A percentile compares a stretch with the other conserved stretches of the same genome.
These are phyloP conservation scores for Plasmodium inui DNA, from an alignment of 169 alveolate genomes.

Conservation along the genomic window DNA sequence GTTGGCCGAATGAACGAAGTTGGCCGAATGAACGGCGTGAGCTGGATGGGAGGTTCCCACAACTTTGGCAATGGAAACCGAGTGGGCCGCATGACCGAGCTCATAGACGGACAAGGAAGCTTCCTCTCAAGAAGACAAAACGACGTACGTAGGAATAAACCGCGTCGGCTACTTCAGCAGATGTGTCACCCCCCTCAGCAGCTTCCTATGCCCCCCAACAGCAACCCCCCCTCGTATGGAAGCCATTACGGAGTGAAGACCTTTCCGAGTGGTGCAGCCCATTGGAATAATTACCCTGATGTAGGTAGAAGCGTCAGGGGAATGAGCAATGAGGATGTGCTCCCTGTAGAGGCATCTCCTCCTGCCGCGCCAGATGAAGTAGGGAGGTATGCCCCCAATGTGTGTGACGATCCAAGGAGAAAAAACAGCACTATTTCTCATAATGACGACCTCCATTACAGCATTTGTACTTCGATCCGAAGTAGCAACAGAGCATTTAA, in stretches of 20 bases:
- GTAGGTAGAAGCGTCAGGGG: background rate
- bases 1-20: background rate
- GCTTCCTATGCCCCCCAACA: too few species aligned
- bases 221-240: background rate
- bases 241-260: background rate
- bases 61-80: too few species aligned
- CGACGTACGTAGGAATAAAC: background rate
- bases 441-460: background rate
- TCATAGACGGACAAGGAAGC: background rate
- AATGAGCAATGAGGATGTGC: background rate
- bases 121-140: background rate
- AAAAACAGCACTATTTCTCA: background rate
- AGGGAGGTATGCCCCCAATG: background rate
- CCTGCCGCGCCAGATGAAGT: background rate
- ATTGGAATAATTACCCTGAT: background rate
- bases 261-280: background rate
- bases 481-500: background rate
- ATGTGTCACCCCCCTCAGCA: background rate
- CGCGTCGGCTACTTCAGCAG: background rate
- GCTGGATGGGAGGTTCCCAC: too few species aligned
- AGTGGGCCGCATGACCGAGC: background rate
- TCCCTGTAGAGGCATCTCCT: background rate
- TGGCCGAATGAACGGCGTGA: background rate
- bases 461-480: background rate
- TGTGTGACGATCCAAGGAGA: background rate